These are phyloP conservation scores for Bombardia bombarda DNA, from an alignment of 495 filamentous ascomycete genomes.

Conservation along the genomic window DNA sequence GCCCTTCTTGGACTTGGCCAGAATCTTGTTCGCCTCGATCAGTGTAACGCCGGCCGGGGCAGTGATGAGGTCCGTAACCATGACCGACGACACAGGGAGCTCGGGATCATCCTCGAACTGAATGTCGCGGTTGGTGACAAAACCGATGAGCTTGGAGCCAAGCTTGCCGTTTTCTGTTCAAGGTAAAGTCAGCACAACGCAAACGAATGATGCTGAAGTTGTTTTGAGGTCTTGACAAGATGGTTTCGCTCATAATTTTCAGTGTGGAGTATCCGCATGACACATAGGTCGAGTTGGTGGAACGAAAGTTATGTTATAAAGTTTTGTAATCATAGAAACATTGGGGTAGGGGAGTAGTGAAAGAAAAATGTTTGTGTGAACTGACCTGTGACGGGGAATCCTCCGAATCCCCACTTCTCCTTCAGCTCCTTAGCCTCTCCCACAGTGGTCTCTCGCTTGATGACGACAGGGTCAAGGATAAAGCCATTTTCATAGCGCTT, in stretches of 20 bases:
- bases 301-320: conserved; percentile 97
- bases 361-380: conserved; percentile 13
- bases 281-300: conserved; percentile 87
- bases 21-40: conserved; percentile 82
- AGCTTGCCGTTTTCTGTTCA: conserved; percentile 78
- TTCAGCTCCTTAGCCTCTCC: conserved; percentile 87
- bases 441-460: conserved; percentile 79
- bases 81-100: conserved; percentile 77
- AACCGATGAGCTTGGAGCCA: conserved; percentile 89
- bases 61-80: conserved; percentile 93
- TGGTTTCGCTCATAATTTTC: conserved; percentile 30
- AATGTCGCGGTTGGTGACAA: conserved; percentile 95
- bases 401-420: conserved; percentile 97
- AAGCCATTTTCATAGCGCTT: conserved; percentile 99
- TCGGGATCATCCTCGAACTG: conserved; percentile 76
- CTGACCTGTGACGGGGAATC: conserved; percentile 97
- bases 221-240: conserved; percentile 28
- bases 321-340: conserved; percentile 65
- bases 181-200: conserved; percentile 20
- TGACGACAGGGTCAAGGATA: conserved; percentile 92
- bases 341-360: conserved; percentile 7
- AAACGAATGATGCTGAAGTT: conserved; percentile 6
- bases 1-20: conserved; percentile 95
- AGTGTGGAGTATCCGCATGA: conserved; percentile 64
- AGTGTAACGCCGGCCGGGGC: conserved; percentile 79